These are phyloP conservation scores for Neoboletus brunneissimus DNA, from an alignment of 768 basidiomycete species.

Conservation along the genomic window DNA sequence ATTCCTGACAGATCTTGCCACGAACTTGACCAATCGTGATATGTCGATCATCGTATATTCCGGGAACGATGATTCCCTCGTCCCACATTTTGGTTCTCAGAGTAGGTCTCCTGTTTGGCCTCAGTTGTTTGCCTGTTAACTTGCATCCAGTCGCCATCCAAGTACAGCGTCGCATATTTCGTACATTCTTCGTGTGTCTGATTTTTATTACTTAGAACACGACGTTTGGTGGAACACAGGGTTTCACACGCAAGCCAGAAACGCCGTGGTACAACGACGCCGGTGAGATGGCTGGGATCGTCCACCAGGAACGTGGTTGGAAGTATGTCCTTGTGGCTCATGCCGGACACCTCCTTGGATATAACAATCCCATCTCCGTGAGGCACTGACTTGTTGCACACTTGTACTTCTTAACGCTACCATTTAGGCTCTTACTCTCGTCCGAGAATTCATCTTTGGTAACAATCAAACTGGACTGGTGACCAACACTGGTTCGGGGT, in stretches of 20 bases:
- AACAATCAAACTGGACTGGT: constrained; percentile 58
- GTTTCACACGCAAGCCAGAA: constrained; percentile 64
- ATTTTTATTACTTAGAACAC: constrained; percentile 51
- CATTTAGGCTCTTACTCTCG: constrained; percentile 53
- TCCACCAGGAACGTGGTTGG: constrained; percentile 70
- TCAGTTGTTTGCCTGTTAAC: constrained; percentile 1
- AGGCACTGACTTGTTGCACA: constrained; percentile 20
- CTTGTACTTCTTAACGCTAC: not conserved
- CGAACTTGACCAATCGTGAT: constrained; percentile 50
- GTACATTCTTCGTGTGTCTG: not conserved
- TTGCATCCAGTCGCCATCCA: constrained; percentile 49
- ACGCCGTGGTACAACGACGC: constrained; percentile 63
- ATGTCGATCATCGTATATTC: constrained; percentile 58
- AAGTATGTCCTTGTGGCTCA: constrained; percentile 40
- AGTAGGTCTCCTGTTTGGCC: constrained; percentile 35
- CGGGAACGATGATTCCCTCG: constrained; percentile 65
- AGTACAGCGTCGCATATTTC: constrained; percentile 26
- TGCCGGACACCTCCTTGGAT: constrained; percentile 38
- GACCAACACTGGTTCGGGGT: constrained; percentile 26
- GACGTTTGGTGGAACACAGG: constrained; percentile 76
- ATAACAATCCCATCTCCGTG: constrained; percentile 42
- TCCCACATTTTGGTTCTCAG: constrained; percentile 62
- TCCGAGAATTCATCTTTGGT: constrained; percentile 33
- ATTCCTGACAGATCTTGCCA: constrained; percentile 46
- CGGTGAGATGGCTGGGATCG: constrained; percentile 60